Percentiles rank a stretch among this genome's conserved stretches.
These are phyloP conservation scores for Polygonum aviculare DNA, from an alignment of 148 eudicot genomes.

Conservation along the genomic window DNA sequence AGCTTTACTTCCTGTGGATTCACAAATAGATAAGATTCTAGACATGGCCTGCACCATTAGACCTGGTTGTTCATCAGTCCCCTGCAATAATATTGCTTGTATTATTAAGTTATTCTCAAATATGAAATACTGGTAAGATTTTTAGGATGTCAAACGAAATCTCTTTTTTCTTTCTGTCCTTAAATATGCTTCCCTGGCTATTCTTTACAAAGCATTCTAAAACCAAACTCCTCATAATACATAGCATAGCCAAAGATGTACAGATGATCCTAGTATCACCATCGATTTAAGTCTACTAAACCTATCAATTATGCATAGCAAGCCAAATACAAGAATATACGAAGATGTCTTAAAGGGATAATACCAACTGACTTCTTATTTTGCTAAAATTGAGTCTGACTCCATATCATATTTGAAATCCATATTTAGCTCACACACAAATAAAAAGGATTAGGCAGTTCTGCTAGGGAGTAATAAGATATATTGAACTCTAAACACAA, in stretches of 20 bases:
- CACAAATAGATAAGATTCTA: constrained; percentile 47
- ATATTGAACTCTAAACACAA: too few species aligned
- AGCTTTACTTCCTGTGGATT: constrained; percentile 38
- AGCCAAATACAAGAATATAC: background rate
- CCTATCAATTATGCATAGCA: background rate
- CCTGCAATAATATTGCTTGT: constrained; percentile 39
- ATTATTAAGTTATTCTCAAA: background rate
- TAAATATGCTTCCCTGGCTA: background rate
- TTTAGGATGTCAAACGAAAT: background rate
- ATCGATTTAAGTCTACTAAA: background rate
- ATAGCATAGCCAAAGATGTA: background rate
- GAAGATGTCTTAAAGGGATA: background rate
- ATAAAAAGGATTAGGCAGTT: background rate
- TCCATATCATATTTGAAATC: background rate
- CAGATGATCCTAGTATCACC: background rate
- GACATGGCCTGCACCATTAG: constrained; percentile 65
- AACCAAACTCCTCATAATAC: background rate
- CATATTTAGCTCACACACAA: background rate
- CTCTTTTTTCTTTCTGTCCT: background rate
- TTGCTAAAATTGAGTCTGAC: background rate
- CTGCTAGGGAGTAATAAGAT: too few species aligned
- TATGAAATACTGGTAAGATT: background rate
- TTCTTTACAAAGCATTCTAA: background rate
- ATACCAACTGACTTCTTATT: background rate
- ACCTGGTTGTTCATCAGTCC: constrained; percentile 66